Conservation (phyloP, 139 green algal genomes). For the Penium margaritaceum region DNA sequence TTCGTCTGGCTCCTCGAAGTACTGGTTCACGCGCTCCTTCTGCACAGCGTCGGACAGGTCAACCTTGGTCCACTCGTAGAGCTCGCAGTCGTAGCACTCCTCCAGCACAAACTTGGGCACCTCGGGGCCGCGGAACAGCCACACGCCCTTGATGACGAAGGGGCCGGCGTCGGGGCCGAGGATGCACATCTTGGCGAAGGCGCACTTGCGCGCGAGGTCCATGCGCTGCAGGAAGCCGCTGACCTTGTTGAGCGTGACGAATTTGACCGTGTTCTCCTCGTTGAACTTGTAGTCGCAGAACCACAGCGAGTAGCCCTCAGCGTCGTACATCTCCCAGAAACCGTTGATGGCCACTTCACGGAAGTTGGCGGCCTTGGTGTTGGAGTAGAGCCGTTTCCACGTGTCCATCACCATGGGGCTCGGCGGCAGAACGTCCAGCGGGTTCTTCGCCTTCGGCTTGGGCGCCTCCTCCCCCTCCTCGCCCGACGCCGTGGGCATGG, state of each 20-base stretch:
- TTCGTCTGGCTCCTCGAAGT: slow-evolving; percentile 55
- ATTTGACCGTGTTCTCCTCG: slow-evolving; percentile 62
- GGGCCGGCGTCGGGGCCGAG: slow-evolving; percentile 48
- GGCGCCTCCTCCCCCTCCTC: slow-evolving; percentile 26
- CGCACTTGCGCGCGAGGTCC: slow-evolving; percentile 57
- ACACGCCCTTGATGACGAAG: slow-evolving; percentile 54
- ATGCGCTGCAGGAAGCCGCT: slow-evolving; percentile 59
- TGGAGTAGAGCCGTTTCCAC: slow-evolving; percentile 62
- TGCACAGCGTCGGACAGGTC: slow-evolving; percentile 36
- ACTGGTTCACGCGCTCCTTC: slow-evolving; percentile 52
- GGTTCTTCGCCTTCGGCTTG: slow-evolving; percentile 51
- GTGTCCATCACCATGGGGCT: slow-evolving; percentile 55
- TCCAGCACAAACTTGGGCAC: slow-evolving; percentile 54
- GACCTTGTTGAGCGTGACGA: slow-evolving; percentile 62
- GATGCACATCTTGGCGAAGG: slow-evolving; percentile 61
- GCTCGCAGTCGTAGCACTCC: slow-evolving; percentile 58
- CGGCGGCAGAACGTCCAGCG: slow-evolving; percentile 49
- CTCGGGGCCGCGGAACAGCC: slow-evolving; percentile 57
- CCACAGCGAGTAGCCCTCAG: slow-evolving; percentile 55
- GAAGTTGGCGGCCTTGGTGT: slow-evolving; percentile 53
- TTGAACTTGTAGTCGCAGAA: slow-evolving; percentile 64
- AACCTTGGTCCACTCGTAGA: slow-evolving; percentile 56
- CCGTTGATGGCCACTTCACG: slow-evolving; percentile 47
- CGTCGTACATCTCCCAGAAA: slow-evolving; percentile 46
- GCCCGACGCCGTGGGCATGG: too few relatives aligned